A percentile compares a stretch with the other conserved stretches of the same genome.
These are phyloP conservation scores for Neoscytalidium dimidiatum DNA, from an alignment of 2,329 filamentous ascomycete species.

Conservation along the genomic window DNA sequence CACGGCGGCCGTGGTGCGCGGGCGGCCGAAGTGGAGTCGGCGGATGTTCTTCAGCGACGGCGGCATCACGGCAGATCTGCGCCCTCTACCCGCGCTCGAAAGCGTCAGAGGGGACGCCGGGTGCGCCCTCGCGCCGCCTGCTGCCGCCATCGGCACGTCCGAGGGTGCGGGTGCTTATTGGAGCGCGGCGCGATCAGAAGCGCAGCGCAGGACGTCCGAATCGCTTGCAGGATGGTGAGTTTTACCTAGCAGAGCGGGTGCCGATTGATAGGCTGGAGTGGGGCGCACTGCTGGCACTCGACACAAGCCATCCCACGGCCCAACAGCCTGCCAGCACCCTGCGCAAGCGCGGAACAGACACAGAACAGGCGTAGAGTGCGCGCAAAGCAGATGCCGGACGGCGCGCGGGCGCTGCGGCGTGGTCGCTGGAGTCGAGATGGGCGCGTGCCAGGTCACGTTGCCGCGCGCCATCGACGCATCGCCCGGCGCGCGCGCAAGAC, in stretches of 20 bases:
- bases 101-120: constrained; percentile 8
- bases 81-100: constrained; percentile 5
- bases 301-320: constrained; percentile 17
- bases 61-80: constrained; percentile 17
- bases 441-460: constrained; percentile 9
- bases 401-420: not conserved
- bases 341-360: constrained; percentile 14
- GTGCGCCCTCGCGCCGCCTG: constrained; percentile 2
- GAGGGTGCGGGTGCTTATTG: not conserved
- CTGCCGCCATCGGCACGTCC: not conserved
- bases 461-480: constrained; percentile 15
- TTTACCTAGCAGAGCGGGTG: constrained; percentile 25
- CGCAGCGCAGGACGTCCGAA: constrained; percentile 5
- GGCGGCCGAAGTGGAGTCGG: constrained; percentile 5
- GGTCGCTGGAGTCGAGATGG: not conserved
- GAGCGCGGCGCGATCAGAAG: constrained; percentile 5
- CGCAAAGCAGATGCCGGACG: not conserved
- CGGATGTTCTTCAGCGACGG: constrained; percentile 14
- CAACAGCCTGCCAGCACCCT: constrained; percentile 18
- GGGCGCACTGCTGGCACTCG: constrained; percentile 18
- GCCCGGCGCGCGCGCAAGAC: not conserved
- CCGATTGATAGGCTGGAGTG: constrained; percentile 25
- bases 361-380: constrained; percentile 7
- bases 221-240: constrained; percentile 23
- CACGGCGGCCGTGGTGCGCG: not conserved